Base-by-base conservation (phyloP, 2,329 filamentous ascomycete species). In the Scedosporium boydii region DNA sequence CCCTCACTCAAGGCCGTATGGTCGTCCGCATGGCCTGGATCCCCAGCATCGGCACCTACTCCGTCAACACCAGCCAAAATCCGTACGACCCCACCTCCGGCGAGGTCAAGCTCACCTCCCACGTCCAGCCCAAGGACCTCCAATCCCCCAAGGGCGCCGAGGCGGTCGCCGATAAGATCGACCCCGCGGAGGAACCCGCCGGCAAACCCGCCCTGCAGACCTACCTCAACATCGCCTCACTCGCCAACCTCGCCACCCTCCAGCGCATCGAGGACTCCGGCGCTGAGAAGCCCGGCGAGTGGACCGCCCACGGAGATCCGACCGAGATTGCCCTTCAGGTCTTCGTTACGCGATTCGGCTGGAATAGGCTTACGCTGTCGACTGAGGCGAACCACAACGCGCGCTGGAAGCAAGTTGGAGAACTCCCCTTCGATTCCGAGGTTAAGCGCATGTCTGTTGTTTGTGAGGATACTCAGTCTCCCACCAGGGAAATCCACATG, bases 361-460 rank as follows among this genome's bases (percentile, higher is more conserved):
- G 81, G 78, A 85, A 85, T 64, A 77, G 83, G 42, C 75, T 79
- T 18, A 74, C 75, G 16, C 79, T 83, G 67, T 78, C 77, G 0
- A 75, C 78, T 34, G 82, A 80, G 6, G 74, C 80, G 0, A 73
- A 74, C 12, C 75, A 79, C 0, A 72, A 77, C 51, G 63, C 66
- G 3, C 65, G 68, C 34, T 87, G 81, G 82, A 76, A 75, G 55
- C 78, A 86, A 66, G 74, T 87, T 56, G 82, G 83, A 1, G 87
- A 90, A 69, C 85, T 87, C 58, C 87, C 87, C 0, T 90, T 90
- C 69, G 87, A 89, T 68, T 89, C 86, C 0, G 84, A 86, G 64
- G 82, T 89, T 66, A 90, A 90, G 76, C 85, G 86, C 64, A 90
- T 90, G 87, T 88, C 86, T 0, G 86, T 89, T 48, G 81, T 89